Base-by-base conservation (phyloP, 306 rosid species). In the Lathyrus tuberosus region DNA sequence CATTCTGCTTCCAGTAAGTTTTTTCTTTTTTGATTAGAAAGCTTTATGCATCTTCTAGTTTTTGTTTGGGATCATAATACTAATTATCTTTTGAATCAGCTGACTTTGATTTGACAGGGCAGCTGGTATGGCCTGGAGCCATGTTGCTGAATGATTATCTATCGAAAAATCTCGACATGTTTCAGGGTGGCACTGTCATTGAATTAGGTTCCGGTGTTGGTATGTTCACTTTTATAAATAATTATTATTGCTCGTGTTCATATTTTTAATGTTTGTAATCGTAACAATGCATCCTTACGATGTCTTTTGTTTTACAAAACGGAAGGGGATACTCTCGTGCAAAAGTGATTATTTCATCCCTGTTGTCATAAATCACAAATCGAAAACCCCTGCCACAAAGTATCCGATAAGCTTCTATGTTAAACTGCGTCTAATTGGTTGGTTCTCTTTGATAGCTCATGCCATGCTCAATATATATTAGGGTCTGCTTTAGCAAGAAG, bases 81-180 rank as follows among this genome's bases (percentile, higher is more conserved):
- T 86, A 71, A 76, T 52, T 67, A 43, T 76, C 70, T 73, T 56
- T 80, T 42, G 81, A 33, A 78, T 81, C 88, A 90, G 98, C 96
- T 75, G 98, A 92, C 82, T 92, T 88, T 82, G 98, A 92, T 85
- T 80, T 90, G 81, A 92, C 98, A 10, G 98, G 98, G 64, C 96
- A 92, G 54, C 62, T 92, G 86, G 98, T 92, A 6, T 92, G 98
- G 98, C 98, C 98, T 8, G 98, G 98, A 65, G 98, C 98, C 67
- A 84, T 88, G 86, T 76, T 92, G 67, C 24, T 92, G 75, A 92
- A 92, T 75, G 92, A 89, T 78, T 90, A 84, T 83, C 87, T 92
- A 52, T 88, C 96, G 41, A 76, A 84, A 65, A 84, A 87, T 76
- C 78, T 74, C 38, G 85, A 85, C 37, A 47, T 90, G 67, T 88